These are phyloP conservation scores for Trichosporon asahii DNA, from an alignment of 1,284 basidiomycete genomes.

Conservation along the genomic window DNA sequence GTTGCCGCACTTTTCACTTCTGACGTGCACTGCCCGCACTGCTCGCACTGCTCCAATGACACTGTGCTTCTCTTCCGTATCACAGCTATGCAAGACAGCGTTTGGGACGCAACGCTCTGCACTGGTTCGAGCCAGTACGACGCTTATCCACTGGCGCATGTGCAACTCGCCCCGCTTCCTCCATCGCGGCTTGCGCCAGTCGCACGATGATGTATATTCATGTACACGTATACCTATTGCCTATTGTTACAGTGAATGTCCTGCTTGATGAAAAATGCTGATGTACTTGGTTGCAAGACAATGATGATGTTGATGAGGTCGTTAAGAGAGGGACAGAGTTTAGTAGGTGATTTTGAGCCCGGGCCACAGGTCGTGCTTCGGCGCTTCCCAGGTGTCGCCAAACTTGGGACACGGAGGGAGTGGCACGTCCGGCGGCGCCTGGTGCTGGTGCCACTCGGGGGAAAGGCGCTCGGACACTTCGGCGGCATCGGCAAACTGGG, in stretches of 20 bases:
- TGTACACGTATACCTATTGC: neutral
- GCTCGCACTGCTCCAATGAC: neutral
- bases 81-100: neutral
- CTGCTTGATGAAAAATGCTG: neutral
- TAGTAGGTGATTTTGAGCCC: slow-evolving; percentile 3
- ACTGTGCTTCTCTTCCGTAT: neutral
- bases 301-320: neutral
- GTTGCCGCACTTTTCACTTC: neutral
- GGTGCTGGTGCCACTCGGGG: neutral
- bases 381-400: neutral
- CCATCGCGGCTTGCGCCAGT: too few relatives aligned
- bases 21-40: too few relatives aligned
- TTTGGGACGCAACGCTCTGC: too few relatives aligned
- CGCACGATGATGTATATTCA: neutral
- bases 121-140: too few relatives aligned
- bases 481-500: slow-evolving; percentile 5
- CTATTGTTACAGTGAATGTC: neutral
- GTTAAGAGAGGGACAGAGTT: neutral
- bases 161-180: too few relatives aligned
- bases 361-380: neutral
- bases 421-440: neutral
- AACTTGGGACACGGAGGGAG: neutral
- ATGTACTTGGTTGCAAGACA: neutral
- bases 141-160: too few relatives aligned
- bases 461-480: neutral